phyloP scores from a whole-genome alignment of 2,329 filamentous ascomycete genomes.

The Colletotrichum orbiculare region DNA sequence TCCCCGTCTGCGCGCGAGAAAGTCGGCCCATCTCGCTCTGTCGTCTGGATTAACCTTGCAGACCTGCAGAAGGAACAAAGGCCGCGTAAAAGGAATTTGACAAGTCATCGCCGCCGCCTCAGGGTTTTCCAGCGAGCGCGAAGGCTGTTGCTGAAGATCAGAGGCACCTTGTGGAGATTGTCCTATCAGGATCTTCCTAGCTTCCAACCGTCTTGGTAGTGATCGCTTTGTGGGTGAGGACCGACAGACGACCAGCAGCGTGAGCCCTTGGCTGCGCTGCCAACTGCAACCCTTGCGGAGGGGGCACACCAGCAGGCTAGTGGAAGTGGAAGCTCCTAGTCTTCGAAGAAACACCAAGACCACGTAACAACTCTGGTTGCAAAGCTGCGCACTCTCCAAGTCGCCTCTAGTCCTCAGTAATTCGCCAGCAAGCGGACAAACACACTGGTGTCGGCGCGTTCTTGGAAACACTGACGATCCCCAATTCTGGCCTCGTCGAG shows the following conservation, averaged over 20 bases:
- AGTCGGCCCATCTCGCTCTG: constrained; percentile 5
- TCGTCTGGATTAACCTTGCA: constrained; percentile 28
- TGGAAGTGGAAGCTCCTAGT: neutral
- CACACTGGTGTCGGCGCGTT: neutral
- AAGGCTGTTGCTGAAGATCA: constrained; percentile 26
- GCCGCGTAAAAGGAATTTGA: neutral
- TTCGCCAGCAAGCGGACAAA: neutral
- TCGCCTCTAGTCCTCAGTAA: neutral
- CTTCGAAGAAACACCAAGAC: neutral
- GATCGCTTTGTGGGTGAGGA: constrained; percentile 26
- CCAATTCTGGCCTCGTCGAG: constrained; percentile 17
- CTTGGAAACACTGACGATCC: neutral
- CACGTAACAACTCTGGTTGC: too few species aligned
- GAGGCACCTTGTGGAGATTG: constrained; percentile 28
- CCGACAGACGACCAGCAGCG: neutral
- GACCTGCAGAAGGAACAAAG: constrained; percentile 14
- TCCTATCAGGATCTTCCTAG: constrained; percentile 30
- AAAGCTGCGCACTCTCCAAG: too few species aligned
- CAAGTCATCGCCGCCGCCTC: constrained; percentile 12
- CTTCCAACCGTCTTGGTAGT: constrained; percentile 17
- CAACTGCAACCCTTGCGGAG: neutral
- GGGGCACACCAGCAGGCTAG: too few species aligned
- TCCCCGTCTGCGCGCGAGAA: neutral
- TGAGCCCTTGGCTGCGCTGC: neutral
- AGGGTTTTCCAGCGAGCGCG: constrained; percentile 1